A percentile compares a stretch with the other conserved stretches of the same genome.
Conservation (phyloP, 768 basidiomycete genomes). For the Pluteus cervinus region DNA sequence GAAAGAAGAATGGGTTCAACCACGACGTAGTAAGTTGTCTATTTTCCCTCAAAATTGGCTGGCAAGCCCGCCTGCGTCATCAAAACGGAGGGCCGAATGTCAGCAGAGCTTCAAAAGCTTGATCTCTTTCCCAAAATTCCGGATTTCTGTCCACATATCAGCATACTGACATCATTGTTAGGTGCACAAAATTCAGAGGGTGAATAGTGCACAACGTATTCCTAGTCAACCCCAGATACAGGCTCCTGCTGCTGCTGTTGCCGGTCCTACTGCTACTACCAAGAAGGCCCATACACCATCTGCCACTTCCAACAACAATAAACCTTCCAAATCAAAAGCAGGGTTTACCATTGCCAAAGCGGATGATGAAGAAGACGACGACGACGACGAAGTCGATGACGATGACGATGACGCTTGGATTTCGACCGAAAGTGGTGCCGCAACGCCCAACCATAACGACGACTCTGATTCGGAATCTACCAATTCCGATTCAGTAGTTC, state of each 20-base stretch:
- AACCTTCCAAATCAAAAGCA: slow-evolving; percentile 30
- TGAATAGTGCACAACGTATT: too few relatives aligned
- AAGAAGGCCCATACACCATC: too few relatives aligned
- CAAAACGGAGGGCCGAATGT: too few relatives aligned
- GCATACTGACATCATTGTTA: too few relatives aligned
- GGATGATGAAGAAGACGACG: slow-evolving; percentile 37
- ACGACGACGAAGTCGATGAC: slow-evolving; percentile 45
- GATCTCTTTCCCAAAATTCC: too few relatives aligned
- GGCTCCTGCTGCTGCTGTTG: too few relatives aligned
- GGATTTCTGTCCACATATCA: too few relatives aligned
- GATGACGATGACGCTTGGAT: slow-evolving; percentile 71
- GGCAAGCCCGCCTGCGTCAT: too few relatives aligned
- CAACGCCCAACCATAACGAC: slow-evolving; percentile 46
- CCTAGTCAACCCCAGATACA: too few relatives aligned
- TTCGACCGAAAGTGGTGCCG: slow-evolving; percentile 72
- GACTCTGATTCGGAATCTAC: slow-evolving; percentile 33
- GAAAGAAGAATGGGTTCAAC: slow-evolving; percentile 38
- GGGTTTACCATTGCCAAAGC: slow-evolving; percentile 55
- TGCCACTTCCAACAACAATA: slow-evolving; percentile 14
- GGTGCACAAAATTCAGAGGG: too few relatives aligned
- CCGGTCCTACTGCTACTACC: too few relatives aligned
- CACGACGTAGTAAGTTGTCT: slow-evolving; percentile 41
- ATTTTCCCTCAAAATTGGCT: slow-evolving; percentile 4
- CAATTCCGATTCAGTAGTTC: slow-evolving; percentile 1
- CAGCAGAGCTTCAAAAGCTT: too few relatives aligned